Evolutionary conservation across 2,329 filamentous ascomycete species (phyloP).

Genomic region (Colletotrichum siamense): DNA sequence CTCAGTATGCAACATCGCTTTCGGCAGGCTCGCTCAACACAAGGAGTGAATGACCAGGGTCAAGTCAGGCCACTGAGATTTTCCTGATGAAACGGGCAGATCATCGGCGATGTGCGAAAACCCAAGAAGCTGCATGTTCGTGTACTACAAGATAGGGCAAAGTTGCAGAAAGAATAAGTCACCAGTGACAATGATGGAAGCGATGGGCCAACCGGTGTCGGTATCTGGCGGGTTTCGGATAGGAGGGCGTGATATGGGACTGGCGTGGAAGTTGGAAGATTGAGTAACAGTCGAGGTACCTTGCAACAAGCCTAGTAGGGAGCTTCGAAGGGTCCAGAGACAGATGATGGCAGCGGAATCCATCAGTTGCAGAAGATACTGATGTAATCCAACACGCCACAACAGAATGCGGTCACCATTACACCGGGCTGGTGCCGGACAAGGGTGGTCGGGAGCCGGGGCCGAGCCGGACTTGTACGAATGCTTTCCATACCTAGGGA

Average conservation of each 20-base stretch:
- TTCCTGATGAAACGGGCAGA: background rate
- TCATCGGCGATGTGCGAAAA: background rate
- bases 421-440: constrained; percentile 3
- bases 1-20: background rate
- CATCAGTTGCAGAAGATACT: background rate
- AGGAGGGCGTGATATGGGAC: background rate
- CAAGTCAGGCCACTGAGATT: constrained; percentile 7
- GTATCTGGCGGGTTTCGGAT: background rate
- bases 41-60: background rate
- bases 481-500: background rate
- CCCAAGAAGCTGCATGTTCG: background rate
- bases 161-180: background rate
- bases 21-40: background rate
- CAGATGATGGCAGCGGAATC: background rate
- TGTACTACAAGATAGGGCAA: background rate
- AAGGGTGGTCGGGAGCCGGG: background rate
- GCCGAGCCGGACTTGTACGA: background rate
- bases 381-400: constrained; percentile 20
- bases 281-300: background rate
- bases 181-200: background rate
- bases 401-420: constrained; percentile 3
- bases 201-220: background rate
- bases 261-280: background rate
- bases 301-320: too few species aligned
- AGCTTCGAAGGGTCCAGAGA: background rate